Percentiles rank a stretch among this genome's conserved stretches.
Evolutionary conservation across 2,329 filamentous ascomycete species (phyloP).

Genomic region (Neoascochyta sp.): DNA sequence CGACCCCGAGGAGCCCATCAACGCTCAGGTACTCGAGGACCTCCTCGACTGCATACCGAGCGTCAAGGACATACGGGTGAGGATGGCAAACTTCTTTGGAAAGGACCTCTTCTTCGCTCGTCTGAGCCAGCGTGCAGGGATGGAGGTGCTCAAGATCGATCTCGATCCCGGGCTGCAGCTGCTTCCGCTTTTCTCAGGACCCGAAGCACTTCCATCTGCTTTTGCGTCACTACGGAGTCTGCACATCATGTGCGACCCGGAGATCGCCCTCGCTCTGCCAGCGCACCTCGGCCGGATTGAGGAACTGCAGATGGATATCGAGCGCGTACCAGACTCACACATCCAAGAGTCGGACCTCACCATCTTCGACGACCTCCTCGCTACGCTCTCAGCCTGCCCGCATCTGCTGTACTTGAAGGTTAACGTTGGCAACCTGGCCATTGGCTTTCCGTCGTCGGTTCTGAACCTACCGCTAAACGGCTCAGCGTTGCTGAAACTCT

Average conservation of each 20-base stretch:
- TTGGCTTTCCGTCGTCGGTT: constrained; percentile 21
- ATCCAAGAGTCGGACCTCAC: constrained; percentile 14
- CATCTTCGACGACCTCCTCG: constrained; percentile 22
- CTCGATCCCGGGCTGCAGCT: constrained; percentile 27
- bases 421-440: constrained; percentile 21
- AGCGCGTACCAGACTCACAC: constrained; percentile 18
- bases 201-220: constrained; percentile 9
- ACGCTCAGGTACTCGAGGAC: constrained; percentile 17
- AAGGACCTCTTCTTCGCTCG: constrained; percentile 27
- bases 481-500: constrained; percentile 16
- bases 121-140: constrained; percentile 20
- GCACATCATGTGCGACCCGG: constrained; percentile 32
- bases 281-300: constrained; percentile 20
- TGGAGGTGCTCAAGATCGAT: constrained; percentile 30
- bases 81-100: constrained; percentile 18
- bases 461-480: constrained; percentile 22
- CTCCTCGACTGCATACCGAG: constrained; percentile 17
- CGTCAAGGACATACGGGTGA: constrained; percentile 24
- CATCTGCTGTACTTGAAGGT: constrained; percentile 22
- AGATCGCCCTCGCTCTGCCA: constrained; percentile 27
- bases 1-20: constrained; percentile 16
- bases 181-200: constrained; percentile 19
- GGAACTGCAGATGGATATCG: constrained; percentile 28
- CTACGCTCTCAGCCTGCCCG: constrained; percentile 13
- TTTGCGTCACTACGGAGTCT: constrained; percentile 23